These are phyloP conservation scores for Poa pratensis DNA, from an alignment of 176 grass and related monocot species.

Conservation along the genomic window DNA sequence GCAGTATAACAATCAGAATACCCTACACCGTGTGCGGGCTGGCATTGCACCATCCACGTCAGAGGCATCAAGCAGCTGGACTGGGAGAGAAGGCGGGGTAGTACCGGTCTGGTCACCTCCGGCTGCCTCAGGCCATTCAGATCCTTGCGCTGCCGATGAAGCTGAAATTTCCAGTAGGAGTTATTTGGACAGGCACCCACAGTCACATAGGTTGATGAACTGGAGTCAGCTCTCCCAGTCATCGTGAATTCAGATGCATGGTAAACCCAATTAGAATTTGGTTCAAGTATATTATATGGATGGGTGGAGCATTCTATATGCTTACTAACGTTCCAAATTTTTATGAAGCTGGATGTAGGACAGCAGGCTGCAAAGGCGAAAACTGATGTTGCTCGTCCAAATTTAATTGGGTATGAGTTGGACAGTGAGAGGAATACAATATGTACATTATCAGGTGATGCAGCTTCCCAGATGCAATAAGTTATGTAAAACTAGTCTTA, in stretches of 20 bases:
- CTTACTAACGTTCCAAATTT: conserved; percentile 35
- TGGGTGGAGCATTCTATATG: conserved; percentile 12
- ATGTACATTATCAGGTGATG: conserved; percentile 68
- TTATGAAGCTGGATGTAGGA: conserved; percentile 56
- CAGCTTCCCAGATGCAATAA: conserved; percentile 48
- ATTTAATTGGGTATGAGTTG: conserved; percentile 55
- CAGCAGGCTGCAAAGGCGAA: conserved; percentile 73
- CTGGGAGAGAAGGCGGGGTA: conserved; percentile 77
- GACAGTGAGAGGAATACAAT: conserved; percentile 16
- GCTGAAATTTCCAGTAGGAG: conserved; percentile 61
- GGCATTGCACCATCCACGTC: conserved; percentile 44
- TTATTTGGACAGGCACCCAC: conserved; percentile 73
- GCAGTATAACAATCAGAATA: conserved; percentile 44
- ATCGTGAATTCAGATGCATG: conserved; percentile 63
- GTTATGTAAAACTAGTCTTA: conserved; percentile 58
- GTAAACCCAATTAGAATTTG: conserved; percentile 42
- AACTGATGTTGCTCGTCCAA: conserved; percentile 42
- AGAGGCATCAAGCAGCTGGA: conserved; percentile 84
- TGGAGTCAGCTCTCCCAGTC: conserved; percentile 85
- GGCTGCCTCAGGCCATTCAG: conserved; percentile 64
- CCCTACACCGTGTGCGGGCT: conserved; percentile 26
- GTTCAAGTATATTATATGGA: conserved; percentile 3
- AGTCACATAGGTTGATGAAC: conserved; percentile 75
- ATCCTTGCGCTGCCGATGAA: conserved; percentile 59
- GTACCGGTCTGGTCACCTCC: conserved; percentile 93